Evolutionary conservation across 2,329 filamentous ascomycete species (phyloP), one percentile per base, ranked within the genome.

Genomic region (Fusarium sp.): DNA sequence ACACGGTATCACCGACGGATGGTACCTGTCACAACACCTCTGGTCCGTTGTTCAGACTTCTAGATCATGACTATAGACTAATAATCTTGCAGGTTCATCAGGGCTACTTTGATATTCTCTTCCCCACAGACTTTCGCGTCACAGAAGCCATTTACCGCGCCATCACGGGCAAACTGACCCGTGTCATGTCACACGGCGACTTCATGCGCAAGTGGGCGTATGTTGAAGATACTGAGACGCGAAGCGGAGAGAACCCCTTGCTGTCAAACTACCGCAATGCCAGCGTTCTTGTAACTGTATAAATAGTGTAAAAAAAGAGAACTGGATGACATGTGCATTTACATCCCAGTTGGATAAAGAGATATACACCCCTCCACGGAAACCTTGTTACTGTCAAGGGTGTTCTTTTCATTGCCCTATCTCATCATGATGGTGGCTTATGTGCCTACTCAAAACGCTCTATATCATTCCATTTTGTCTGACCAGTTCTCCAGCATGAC

Each of bases 41-140:
- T 97, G 75, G 95, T 97, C 81, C 78, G 89, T 79, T 24, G 2
- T 12, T 8, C 9, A 41, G 45, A 19, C 24, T 46, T 12, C 32
- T 19, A 10, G 22, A 15, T 9, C 40, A 5, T 51, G 9, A 15
- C 9, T 46, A 31, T 11, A 40, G 12, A 51, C 58, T 67, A 40
- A 70, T 42, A 24, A 11, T 36, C 4, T 19, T 1, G 19, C 11
- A 96, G 92, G 92, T 97, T 43, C 93, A 98, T 75, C 96, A 99
- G 80, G 96, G 95, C 41, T 98, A 97, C 78, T 99, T 99, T 74
- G 96, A 99, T 75, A 97, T 99, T 70, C 88, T 99, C 74, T 99
- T 99, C 79, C 95, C 95, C 0, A 99, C 95, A 10, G 91, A 99
- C 77, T 99, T 99, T 74, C 83, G 86, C 62, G 89, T 96, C 67